phyloP scores from a whole-genome alignment of 2,329 filamentous ascomycete genomes.

The Fusarium albidum region DNA sequence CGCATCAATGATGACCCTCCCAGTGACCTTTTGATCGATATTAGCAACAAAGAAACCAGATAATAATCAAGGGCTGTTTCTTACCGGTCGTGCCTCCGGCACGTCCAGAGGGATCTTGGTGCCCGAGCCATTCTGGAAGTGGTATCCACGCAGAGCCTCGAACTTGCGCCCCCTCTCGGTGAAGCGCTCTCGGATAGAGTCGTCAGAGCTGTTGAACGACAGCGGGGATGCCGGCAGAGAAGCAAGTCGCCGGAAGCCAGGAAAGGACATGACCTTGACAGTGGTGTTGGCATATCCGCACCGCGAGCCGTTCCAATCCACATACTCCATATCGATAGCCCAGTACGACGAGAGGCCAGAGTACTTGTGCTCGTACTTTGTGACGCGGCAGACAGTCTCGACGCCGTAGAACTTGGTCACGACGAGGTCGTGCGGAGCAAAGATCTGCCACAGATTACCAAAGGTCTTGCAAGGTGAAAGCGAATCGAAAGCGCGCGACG shows the following conservation, averaged over 20 bases:
- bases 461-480: no score
- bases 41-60: neutral
- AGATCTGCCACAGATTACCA: slow-evolving; percentile 47
- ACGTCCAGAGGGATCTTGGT: slow-evolving; percentile 42
- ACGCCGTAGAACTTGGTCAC: slow-evolving; percentile 44
- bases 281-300: slow-evolving; percentile 40
- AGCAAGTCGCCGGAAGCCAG: slow-evolving; percentile 38
- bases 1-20: slow-evolving; percentile 46
- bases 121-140: slow-evolving; percentile 41
- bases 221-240: slow-evolving; percentile 44
- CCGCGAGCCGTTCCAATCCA: slow-evolving; percentile 47
- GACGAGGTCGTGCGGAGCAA: slow-evolving; percentile 44
- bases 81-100: slow-evolving; percentile 39
- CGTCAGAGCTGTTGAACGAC: slow-evolving; percentile 33
- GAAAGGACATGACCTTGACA: slow-evolving; percentile 39
- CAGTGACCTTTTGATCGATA: slow-evolving; percentile 26
- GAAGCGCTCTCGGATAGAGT: slow-evolving; percentile 35
- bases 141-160: slow-evolving; percentile 44
- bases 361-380: slow-evolving; percentile 42
- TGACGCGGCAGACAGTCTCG: slow-evolving; percentile 47
- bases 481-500: no score
- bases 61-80: neutral
- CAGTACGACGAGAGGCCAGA: no score
- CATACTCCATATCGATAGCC: slow-evolving; percentile 43
- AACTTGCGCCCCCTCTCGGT: slow-evolving; percentile 45